These are phyloP conservation scores for Malassezia slooffiae DNA, from an alignment of 1,284 basidiomycete genomes.

Conservation along the genomic window DNA sequence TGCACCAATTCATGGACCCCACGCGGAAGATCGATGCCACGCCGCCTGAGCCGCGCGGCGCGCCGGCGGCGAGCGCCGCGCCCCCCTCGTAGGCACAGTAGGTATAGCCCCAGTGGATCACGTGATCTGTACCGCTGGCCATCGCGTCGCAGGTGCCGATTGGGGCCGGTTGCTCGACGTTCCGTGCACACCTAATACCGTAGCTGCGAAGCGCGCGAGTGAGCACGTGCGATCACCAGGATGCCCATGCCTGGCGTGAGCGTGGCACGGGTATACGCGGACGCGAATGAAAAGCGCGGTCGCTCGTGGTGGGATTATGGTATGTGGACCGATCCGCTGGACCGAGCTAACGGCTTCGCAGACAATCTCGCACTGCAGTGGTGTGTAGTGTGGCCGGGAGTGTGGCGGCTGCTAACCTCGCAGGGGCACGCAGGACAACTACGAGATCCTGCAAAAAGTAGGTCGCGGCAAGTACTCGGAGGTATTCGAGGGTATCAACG, in stretches of 20 bases:
- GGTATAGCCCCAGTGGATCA: background rate
- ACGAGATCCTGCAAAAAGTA: conserved; percentile 94
- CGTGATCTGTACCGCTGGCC: no score
- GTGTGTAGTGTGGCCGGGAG: conserved; percentile 4
- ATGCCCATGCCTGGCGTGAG: conserved; percentile 22
- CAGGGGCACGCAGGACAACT: conserved; percentile 68
- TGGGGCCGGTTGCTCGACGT: no score
- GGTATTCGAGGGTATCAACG: conserved; percentile 92
- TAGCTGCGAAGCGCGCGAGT: no score
- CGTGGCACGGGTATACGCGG: conserved; percentile 52
- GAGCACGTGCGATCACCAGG: conserved; percentile 6
- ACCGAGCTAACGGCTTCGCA: conserved; percentile 5
- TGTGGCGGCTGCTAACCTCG: background rate
- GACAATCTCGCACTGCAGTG: conserved; percentile 43
- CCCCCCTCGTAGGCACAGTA: background rate
- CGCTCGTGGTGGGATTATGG: conserved; percentile 57
- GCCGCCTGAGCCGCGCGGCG: conserved; percentile 6
- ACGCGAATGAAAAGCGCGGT: conserved; percentile 55
- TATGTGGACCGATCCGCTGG: no score
- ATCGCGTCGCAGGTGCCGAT: no score
- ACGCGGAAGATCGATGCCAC: conserved; percentile 58
- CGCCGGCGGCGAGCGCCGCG: background rate
- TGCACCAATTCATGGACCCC: conserved; percentile 72
- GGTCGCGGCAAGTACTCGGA: conserved; percentile 68
- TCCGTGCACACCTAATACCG: no score